Evolutionary conservation across 1,284 basidiomycete species (phyloP).

Genomic region (Moesziomyces sp.): DNA sequence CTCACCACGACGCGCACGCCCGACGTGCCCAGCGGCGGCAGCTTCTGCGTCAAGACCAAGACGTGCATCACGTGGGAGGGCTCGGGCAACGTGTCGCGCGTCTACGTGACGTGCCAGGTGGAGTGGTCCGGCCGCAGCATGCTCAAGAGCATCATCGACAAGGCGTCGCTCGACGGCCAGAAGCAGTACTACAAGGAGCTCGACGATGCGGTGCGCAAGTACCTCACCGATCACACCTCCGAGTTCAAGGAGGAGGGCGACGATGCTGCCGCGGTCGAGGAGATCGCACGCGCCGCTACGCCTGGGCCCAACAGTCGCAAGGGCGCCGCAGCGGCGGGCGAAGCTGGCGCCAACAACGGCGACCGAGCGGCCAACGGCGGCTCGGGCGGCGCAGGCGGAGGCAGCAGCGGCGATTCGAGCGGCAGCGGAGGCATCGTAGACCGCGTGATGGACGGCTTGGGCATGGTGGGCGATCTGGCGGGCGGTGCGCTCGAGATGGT

Average conservation of each 20-base stretch:
- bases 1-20: slow-evolving; percentile 91
- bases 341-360: slow-evolving; percentile 5
- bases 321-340: slow-evolving; percentile 20
- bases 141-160: slow-evolving; percentile 95
- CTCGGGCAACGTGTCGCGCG: slow-evolving; percentile 75
- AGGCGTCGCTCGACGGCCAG: slow-evolving; percentile 92
- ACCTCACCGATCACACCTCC: slow-evolving; percentile 85
- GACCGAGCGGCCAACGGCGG: slow-evolving; percentile 3
- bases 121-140: slow-evolving; percentile 97
- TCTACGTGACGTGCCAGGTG: slow-evolving; percentile 88
- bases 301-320: slow-evolving; percentile 28
- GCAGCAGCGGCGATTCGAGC: background rate
- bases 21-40: slow-evolving; percentile 91
- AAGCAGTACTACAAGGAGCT: slow-evolving; percentile 86
- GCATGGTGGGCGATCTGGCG: slow-evolving; percentile 40
- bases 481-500: slow-evolving; percentile 47
- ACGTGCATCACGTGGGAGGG: slow-evolving; percentile 96
- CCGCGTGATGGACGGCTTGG: slow-evolving; percentile 23
- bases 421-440: slow-evolving; percentile 14
- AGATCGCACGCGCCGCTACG: slow-evolving; percentile 50
- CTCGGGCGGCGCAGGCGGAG: slow-evolving; percentile 1
- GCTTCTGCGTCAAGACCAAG: slow-evolving; percentile 90
- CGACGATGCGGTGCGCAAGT: slow-evolving; percentile 78
- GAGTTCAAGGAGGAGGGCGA: slow-evolving; percentile 89
- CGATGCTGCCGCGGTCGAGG: slow-evolving; percentile 68